phyloP scores from a whole-genome alignment of 306 rosid species.

The Trifolium pratense region DNA sequence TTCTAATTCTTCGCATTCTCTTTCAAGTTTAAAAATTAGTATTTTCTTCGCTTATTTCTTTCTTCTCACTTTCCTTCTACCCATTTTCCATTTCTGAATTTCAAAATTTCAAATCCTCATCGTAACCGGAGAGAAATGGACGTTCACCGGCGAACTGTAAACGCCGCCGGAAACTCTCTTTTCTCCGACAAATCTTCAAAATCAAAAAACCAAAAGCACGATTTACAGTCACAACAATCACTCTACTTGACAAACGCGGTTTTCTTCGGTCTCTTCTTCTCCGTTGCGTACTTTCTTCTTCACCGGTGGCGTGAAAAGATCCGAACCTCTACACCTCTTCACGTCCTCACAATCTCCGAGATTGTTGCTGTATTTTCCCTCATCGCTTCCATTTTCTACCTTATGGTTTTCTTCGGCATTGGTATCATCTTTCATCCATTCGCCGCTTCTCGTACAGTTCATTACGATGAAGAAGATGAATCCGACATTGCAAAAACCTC shows the following conservation, averaged over 20 bases:
- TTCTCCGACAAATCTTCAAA: constrained; percentile 36
- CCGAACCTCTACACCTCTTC: constrained; percentile 84
- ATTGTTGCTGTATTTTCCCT: constrained; percentile 62
- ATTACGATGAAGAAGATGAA: constrained; percentile 57
- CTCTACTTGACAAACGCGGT: constrained; percentile 59
- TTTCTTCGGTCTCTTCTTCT: constrained; percentile 78
- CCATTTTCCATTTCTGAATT: not conserved
- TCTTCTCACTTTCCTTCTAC: not conserved
- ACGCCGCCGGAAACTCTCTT: not conserved
- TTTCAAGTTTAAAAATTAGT: not conserved
- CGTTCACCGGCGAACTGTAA: constrained; percentile 57
- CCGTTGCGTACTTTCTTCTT: constrained; percentile 79
- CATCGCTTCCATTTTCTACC: constrained; percentile 77
- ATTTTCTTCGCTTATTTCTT: not conserved
- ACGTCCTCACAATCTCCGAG: constrained; percentile 70
- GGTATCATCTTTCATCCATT: constrained; percentile 65
- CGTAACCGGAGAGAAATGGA: constrained; percentile 50
- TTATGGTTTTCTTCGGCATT: constrained; percentile 81
- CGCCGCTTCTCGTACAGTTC: constrained; percentile 53
- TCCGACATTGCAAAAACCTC: constrained; percentile 46
- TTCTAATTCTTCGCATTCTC: not conserved
- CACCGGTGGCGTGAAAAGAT: constrained; percentile 88
- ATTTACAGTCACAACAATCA: constrained; percentile 24
- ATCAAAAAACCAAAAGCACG: constrained; percentile 25
- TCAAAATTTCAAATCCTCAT: not conserved